Base-by-base conservation (phyloP, 768 basidiomycete species). In the Mycena amicta region DNA sequence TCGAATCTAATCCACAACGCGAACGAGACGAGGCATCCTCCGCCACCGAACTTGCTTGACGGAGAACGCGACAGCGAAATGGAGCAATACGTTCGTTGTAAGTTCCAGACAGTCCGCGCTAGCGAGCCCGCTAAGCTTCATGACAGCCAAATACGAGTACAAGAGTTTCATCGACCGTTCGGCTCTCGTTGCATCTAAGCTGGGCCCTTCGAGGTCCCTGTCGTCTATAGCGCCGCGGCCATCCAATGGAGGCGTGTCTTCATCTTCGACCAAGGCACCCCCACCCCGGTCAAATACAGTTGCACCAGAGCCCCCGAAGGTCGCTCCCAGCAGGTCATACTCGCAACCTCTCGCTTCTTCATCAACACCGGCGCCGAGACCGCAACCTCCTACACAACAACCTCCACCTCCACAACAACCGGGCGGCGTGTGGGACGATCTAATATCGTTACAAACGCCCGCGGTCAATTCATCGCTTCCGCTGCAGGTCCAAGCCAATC, bases 21-120 rank as follows among this genome's bases (percentile, higher is more conserved):
- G 2, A 86, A 96, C 68, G 93, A 96, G 70, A 67, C 80, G 25
- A 82, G 87, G 11, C 73, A 95, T 67, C 94, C 93, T 3, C 93
- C 93, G 0, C 93, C 93, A 0, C 82, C 92, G 3, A 89, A 88
- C 62, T 77, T 89, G 67, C 83, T 88, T 39, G 92, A 93, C 52
- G 78, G 81, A 1, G 90, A 91, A 66, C 81, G 94, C 28, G 93
- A 96, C 68, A 89, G 90, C 47, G 95, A 98, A 59, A 82, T 98
- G 43, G 95, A 98, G 72, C 87, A 85, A 67, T 97, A 86, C 75
- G 95, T 98, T 60, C 84, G 95, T 57, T 79, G 91, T 90, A 76
- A 73, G 83, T 78, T 8, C 22, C 8, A 37, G 72, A 46, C 53
- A 46, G 15, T 27, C 26, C 12, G 49, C 47, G 20, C 33, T 37